Percentiles rank a stretch among this genome's conserved stretches.
These are phyloP conservation scores for Tricholoma bakamatsutake DNA, from an alignment of 768 basidiomycete genomes.

Conservation along the genomic window DNA sequence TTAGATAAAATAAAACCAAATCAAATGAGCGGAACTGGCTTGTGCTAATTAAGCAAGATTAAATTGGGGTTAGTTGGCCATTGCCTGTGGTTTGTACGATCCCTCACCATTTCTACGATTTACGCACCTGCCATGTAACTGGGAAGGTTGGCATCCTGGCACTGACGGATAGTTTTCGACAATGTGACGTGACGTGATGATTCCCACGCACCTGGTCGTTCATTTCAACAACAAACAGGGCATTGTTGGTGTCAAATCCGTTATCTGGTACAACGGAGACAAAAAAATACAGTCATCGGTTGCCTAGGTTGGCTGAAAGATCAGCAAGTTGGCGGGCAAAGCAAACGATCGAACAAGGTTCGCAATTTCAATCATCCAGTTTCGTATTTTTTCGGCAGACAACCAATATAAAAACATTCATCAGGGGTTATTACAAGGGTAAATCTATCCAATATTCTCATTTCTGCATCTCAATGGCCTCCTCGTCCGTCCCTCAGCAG, in stretches of 20 bases:
- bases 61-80: background rate
- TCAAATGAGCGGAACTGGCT: background rate
- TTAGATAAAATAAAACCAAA: background rate
- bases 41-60: background rate
- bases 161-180: background rate
- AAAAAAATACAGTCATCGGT: background rate
- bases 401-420: conserved; percentile 29
- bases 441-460: conserved; percentile 11
- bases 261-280: background rate
- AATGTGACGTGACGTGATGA: conserved; percentile 8
- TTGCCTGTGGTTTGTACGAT: no score
- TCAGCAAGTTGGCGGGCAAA: background rate
- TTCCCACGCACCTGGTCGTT: conserved; percentile 24
- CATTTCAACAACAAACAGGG: conserved; percentile 24
- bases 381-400: conserved; percentile 9
- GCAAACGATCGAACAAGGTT: background rate
- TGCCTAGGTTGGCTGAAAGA: background rate
- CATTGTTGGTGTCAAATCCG: conserved; percentile 7
- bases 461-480: background rate
- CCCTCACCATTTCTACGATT: no score
- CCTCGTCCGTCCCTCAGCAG: background rate
- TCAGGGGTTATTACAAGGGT: conserved; percentile 20
- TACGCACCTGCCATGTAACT: no score
- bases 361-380: background rate
- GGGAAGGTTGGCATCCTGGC: no score